Conservation (phyloP, 345 rosid genomes). For the Eucalyptus globulus region DNA sequence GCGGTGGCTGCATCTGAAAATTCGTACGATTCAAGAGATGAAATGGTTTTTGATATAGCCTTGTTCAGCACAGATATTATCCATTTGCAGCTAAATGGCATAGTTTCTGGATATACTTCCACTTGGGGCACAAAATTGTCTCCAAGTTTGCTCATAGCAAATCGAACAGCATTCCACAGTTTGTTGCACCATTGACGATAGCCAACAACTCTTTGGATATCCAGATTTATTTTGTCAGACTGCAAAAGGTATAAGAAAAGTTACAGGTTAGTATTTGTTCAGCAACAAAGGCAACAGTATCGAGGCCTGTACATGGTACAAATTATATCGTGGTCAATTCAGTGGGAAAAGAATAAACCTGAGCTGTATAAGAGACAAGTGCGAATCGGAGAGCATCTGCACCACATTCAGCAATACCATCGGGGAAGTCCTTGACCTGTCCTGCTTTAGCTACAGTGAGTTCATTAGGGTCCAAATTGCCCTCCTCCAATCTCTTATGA, state of each 20-base stretch:
- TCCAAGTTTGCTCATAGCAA: constrained; percentile 87
- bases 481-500: constrained; percentile 66
- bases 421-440: constrained; percentile 69
- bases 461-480: constrained; percentile 76
- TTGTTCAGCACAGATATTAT: constrained; percentile 70
- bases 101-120: constrained; percentile 15
- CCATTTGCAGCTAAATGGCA: constrained; percentile 91
- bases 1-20: constrained; percentile 72
- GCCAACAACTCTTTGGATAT: constrained; percentile 89
- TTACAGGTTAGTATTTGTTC: neutral
- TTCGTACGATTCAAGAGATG: constrained; percentile 52
- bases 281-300: neutral
- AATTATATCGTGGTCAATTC: neutral
- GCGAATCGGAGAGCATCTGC: constrained; percentile 98
- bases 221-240: constrained; percentile 94
- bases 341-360: constrained; percentile 33
- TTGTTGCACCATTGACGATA: constrained; percentile 99
- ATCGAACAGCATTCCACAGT: constrained; percentile 94
- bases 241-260: constrained; percentile 8
- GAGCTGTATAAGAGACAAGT: constrained; percentile 87
- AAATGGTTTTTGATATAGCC: constrained; percentile 50
- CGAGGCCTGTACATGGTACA: neutral
- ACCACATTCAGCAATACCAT: constrained; percentile 95
- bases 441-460: constrained; percentile 63
- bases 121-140: constrained; percentile 45